Evolutionary conservation across 2,329 filamentous ascomycete genomes (phyloP), one percentile per base, ranked within the genome.

Genomic region (Fonsecaea pedrosoi): DNA sequence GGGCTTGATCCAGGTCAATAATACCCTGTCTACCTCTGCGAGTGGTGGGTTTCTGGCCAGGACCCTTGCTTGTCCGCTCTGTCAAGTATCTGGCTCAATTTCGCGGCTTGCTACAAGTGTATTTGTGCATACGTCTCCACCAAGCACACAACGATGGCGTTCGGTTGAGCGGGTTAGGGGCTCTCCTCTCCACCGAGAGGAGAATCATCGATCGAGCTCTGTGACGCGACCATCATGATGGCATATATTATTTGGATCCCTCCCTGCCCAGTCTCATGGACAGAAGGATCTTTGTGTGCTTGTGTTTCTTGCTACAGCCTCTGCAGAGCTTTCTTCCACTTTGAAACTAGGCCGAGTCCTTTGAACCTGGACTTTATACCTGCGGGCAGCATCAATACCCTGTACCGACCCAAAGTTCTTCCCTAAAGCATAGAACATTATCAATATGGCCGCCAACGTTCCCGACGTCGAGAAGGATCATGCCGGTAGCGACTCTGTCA

Each of bases 381-480:
- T 50, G 13, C 59, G 15, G 6, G 4, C 18, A 10, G 30, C 60
- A 45, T 35, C 37, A 53, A 32, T 48, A 64, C 37, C 48, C 54
- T 62, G 13, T 55, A 53, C 34, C 15, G 48, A 13, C 7, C n/a
- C 12, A 62, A n/a, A 48, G 42, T 21, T 21, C n/a, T 64, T 25
- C n/a, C 37, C 54, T 42, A 32, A 13, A n/a, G 38, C 45, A 21
- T 30, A 54, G 15, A 18, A 58, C 45, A 34, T 13, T 40, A 54
- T 35, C 65, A 66, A 58, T 3, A 71, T 69, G 40, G 45, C 45
- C 18, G 8, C 45, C 18, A 65, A 72, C 58, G 25, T 65, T 4
- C 67, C 72, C 18, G 72, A 73, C 57, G 64, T 73, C 54, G 72
- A 73, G 71, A 73, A 73, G 48, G 71, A 74, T 40, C 70, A 71